Evolutionary conservation across 495 filamentous ascomycete genomes (phyloP), one percentile per base, ranked within the genome.

Genomic region (Darksidea phi): DNA sequence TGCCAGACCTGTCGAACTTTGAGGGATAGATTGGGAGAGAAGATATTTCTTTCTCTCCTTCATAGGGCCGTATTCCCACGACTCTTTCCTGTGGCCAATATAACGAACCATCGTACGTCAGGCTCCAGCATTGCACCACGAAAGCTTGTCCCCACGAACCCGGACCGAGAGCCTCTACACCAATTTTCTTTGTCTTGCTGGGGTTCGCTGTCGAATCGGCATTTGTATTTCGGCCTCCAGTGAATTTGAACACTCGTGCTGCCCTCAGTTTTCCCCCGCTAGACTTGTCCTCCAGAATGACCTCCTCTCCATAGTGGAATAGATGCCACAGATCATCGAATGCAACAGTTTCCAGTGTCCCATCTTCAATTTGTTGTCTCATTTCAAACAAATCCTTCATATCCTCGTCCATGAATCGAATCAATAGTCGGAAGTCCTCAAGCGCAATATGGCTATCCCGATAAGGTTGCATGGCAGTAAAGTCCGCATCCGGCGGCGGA

Each of bases 401-500:
- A 18, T 48, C 45, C 18, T 48, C 17, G 18, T 48, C 45, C 8
- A 48, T 7, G 45, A 48, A 48, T 24, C 23, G 7, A 11, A 48
- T 48, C 8, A 48, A 18, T 7, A 48, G 45, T 17, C 23, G 7
- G 11, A 48, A 18, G 45, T 48, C 17, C 17, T 48, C 45, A 7
- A 18, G 18, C 7, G 45, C 45, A 18, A 7, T 18, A 8, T 7
- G 45, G 45, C 17, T 18, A 48, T 48, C 17, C 8, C 36, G 36
- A 38, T n/a, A n/a, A n/a, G n/a, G n/a, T n/a, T n/a, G n/a, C n/a
- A n/a, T n/a, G n/a, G n/a, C n/a, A n/a, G n/a, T n/a, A n/a, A n/a
- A n/a, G n/a, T n/a, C n/a, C 7, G 36, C 36, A 38, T 38, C 15
- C 8, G 47, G 47, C 1, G 61, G 61, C 75, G 77, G 47, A 73